A percentile compares a stretch with the other conserved stretches of the same genome.
phyloP scores from a whole-genome alignment of 2,329 filamentous ascomycete genomes.

The Phialophora chinensis region DNA sequence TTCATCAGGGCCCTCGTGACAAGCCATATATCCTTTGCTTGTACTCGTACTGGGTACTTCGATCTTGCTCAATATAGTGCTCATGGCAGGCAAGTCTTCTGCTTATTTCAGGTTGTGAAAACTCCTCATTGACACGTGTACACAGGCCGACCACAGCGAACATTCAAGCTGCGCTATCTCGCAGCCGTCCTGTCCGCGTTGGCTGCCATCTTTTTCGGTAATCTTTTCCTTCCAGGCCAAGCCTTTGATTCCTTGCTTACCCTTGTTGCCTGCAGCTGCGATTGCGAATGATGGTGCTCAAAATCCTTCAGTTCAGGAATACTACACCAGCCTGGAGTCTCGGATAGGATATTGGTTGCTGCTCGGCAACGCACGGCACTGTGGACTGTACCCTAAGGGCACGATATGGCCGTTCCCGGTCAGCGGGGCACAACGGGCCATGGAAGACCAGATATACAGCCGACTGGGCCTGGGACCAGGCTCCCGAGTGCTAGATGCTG shows the following conservation, averaged over 20 bases:
- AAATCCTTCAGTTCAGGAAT: constrained; percentile 37
- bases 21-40: no score
- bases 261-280: neutral
- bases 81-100: constrained; percentile 11
- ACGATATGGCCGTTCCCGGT: constrained; percentile 59
- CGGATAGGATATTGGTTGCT: constrained; percentile 45
- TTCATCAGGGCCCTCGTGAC: no score
- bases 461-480: no score
- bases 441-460: constrained; percentile 54
- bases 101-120: neutral
- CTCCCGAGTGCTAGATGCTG: constrained; percentile 58
- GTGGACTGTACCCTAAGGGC: constrained; percentile 55
- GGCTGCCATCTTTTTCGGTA: constrained; percentile 12
- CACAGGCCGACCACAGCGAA: neutral
- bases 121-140: neutral
- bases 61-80: no score
- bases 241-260: no score
- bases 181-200: constrained; percentile 9
- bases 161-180: no score
- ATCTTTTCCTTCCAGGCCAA: neutral
- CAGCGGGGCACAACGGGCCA: constrained; percentile 50
- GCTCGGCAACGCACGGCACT: constrained; percentile 57
- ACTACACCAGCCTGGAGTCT: constrained; percentile 55
- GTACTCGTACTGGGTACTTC: no score
- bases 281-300: constrained; percentile 16